Evolutionary conservation across 768 basidiomycete species (phyloP), one percentile per base, ranked within the genome.

Genomic region (Coprinellus micaceus): DNA sequence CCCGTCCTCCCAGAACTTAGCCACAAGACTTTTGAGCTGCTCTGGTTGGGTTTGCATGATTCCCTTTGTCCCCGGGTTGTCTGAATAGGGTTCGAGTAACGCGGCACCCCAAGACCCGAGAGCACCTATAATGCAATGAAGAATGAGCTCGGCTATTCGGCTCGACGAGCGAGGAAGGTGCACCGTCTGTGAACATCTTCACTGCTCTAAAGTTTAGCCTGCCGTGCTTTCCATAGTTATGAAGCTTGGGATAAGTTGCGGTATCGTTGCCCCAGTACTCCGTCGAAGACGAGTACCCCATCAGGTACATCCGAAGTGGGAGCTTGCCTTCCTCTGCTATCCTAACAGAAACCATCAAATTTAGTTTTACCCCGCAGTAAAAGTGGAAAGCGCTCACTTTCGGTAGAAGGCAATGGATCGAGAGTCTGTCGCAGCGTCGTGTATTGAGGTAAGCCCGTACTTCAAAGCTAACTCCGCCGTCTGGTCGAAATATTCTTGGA

Each of bases 101-200:
- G 96, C 94, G 0, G 96, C 94, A 9, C 96, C 95, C 79, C 90
- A 91, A 2, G 89, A 91, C 0, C 96, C 94, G 3, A 98, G 80
- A 0, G 95, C 95, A 41, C 94, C 88, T 88, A 53, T 11, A n/a
- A n/a, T n/a, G n/a, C n/a, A n/a, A n/a, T n/a, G n/a, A n/a, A n/a
- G n/a, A n/a, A n/a, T n/a, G n/a, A n/a, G n/a, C n/a, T n/a, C n/a
- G n/a, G n/a, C n/a, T n/a, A n/a, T n/a, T n/a, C n/a, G n/a, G n/a
- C n/a, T n/a, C n/a, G n/a, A 21, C 22, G 40, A 28, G 24, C 25
- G 39, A 40, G 13, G 30, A 25, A 24, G 22, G 53, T 69, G 28
- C 58, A 83, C 89, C 94, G 64, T 98, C 95, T 0, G 83, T 74
- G 64, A 85, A 84, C 2, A 94, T 72, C 63, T 93, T 94, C 57